A percentile compares a stretch with the other conserved stretches of the same genome.
phyloP scores from a whole-genome alignment of 2,329 filamentous ascomycete species.

The Cladosporium velox region DNA sequence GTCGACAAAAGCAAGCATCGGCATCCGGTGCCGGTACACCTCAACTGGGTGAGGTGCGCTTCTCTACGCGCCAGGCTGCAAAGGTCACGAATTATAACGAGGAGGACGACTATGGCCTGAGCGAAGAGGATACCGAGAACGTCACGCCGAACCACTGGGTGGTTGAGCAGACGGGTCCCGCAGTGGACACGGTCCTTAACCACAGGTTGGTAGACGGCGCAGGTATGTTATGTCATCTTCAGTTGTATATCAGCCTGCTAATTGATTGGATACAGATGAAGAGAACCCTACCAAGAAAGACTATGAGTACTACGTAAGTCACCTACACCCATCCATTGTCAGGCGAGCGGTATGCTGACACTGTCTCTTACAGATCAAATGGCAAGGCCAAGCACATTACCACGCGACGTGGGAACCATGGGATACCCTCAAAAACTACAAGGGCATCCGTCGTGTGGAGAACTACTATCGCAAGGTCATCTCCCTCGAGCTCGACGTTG shows the following conservation, averaged over 20 bases:
- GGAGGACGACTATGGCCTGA: conserved; percentile 61
- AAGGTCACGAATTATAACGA: conserved; percentile 71
- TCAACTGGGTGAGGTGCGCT: conserved; percentile 77
- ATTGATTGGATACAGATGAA: conserved; percentile 24
- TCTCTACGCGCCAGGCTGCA: conserved; percentile 83
- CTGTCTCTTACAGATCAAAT: conserved; percentile 71
- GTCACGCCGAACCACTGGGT: conserved; percentile 59
- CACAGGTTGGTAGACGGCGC: conserved; percentile 73
- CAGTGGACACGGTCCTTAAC: conserved; percentile 88
- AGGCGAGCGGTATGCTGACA: conserved; percentile 25
- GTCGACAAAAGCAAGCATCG: conserved; percentile 63
- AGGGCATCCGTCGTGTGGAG: conserved; percentile 84
- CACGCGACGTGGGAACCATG: conserved; percentile 94
- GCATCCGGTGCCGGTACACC: conserved; percentile 63
- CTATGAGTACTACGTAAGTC: conserved; percentile 71
- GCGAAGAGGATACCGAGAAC: conserved; percentile 62
- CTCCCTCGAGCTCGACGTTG: conserved; percentile 75
- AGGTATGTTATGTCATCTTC: conserved; percentile 34
- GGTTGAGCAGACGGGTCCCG: conserved; percentile 75
- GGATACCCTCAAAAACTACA: conserved; percentile 71
- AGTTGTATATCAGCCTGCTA: not conserved
- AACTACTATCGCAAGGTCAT: conserved; percentile 91
- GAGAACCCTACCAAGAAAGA: conserved; percentile 63
- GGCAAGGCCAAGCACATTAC: conserved; percentile 92
- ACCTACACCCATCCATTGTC: not conserved